Conservation (phyloP, 2,329 filamentous ascomycete genomes). For the Bipolaris cookei region DNA sequence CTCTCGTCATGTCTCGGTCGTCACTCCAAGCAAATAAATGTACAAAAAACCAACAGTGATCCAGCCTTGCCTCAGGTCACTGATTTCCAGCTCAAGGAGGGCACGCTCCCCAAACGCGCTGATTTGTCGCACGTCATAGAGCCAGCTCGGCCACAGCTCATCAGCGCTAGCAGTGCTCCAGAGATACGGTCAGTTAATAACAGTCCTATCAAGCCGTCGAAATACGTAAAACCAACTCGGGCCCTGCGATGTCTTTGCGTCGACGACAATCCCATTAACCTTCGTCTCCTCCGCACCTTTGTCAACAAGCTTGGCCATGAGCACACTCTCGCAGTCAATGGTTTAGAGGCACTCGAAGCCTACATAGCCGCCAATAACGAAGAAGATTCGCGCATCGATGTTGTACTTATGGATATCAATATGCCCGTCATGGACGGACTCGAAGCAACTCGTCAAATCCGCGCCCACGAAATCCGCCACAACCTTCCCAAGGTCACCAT, state of each 20-base stretch:
- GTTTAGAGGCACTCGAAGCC: conserved; percentile 45
- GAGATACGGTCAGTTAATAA: conserved; percentile 33
- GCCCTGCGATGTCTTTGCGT: conserved; percentile 46
- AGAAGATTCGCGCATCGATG: conserved; percentile 32
- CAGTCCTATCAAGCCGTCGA: conserved; percentile 27
- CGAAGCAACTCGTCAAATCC: conserved; percentile 49
- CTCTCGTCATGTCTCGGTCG: conserved; percentile 44
- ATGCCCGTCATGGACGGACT: conserved; percentile 51
- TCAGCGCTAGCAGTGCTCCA: conserved; percentile 40
- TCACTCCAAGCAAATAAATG: conserved; percentile 29
- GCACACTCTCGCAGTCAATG: conserved; percentile 44
- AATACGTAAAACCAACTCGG: conserved; percentile 22
- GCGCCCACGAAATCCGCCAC: conserved; percentile 56
- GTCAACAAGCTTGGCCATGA: conserved; percentile 44
- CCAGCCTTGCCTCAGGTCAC: conserved; percentile 24
- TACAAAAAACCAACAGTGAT: conserved; percentile 20
- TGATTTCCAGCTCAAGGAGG: conserved; percentile 39
- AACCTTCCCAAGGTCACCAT: conserved; percentile 53
- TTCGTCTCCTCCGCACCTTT: conserved; percentile 46
- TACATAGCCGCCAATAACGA: conserved; percentile 31
- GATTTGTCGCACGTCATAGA: conserved; percentile 17
- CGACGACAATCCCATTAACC: conserved; percentile 52
- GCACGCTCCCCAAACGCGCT: conserved; percentile 22
- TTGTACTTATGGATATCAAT: conserved; percentile 48
- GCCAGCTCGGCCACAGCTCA: conserved; percentile 33